Evolutionary conservation across 2,329 filamentous ascomycete species (phyloP), one percentile per base, ranked within the genome.

Genomic region (Ceratocystis eucalypticola): DNA sequence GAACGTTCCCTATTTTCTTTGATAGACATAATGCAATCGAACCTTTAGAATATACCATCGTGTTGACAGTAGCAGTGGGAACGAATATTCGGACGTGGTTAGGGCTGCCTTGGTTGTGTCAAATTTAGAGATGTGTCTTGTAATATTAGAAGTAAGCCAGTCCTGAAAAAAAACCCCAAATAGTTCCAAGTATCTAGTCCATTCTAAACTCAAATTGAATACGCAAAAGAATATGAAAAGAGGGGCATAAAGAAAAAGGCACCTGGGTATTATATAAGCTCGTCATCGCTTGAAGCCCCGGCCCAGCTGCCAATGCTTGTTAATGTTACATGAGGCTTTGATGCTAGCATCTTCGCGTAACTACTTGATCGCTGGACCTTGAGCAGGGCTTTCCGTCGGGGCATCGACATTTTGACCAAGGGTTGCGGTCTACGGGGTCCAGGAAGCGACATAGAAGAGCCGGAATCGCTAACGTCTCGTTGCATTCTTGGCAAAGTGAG

Each of bases 211-310:
- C 2, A 15, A 10, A 53, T 53, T 25, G 15, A 53, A 28, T 53
- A 25, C 8, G 48, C 22, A 53, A 7, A 28, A 53, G 4, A 53
- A 25, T 5, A 53, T 41, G 37, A 12, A 4, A 12, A 15, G 10
- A 12, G 10, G 37, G 5, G 5, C 10, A 53, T 25, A 50, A 2
- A 6, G 12, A 28, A 53, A 28, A 5, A 12, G 5, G 2, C 22
- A 25, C 17, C 15, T 15, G 30, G 6, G 30, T 25, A 68, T 65
- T 15, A 68, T 41, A 53, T 53, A 28, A 53, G 48, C 22, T 68
- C 66, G 8, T 68, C 66, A 37, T 68, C 66, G 28, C 66, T 68
- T 10, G 55, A 62, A 33, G 45, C 63, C 6, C 28, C 66, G n/a
- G 22, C 30, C 66, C 66, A 68, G n/a, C 15, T 41, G 5, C 66